Base-by-base conservation (phyloP, 2,329 filamentous ascomycete species). In the Monosporascus sp. region DNA sequence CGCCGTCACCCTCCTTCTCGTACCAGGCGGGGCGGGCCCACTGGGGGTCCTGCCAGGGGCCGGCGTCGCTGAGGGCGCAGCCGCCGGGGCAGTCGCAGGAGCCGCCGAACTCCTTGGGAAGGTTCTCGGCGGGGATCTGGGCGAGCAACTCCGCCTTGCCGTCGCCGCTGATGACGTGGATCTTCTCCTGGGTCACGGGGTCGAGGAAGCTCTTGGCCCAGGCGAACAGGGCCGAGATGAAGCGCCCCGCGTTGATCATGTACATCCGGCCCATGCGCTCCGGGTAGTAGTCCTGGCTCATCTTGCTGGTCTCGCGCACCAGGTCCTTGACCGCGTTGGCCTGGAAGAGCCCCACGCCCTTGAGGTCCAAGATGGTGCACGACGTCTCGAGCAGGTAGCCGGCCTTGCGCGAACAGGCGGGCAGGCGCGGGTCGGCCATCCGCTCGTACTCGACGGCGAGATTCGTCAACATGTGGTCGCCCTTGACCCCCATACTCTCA, bases 231-330 rank as follows among this genome's bases (percentile, higher is more conserved):
- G 82, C 82, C 57, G 87, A 87, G 81, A 97, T 97, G 26, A 92
- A 92, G 92, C 92, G 97, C 20, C 91, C 91, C 3, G 93, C 90
- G 76, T 99, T 99, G 85, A 99, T 97, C 65, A 99, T 78, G 81
- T 96, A 99, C 69, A 99, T 82, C 75, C 91, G 92, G 67, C 94
- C 94, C 55, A 99, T 81, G 55, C 94, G 90, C 81, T 99, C 94
- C 7, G 94, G 94, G 77, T 99, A 99, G 84, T 97, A 96, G 83
- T 97, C 96, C 76, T 97, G 94, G 60, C 90, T 96, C 75, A 99
- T 90, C 71, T 78, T 86, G 36, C 91, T 94, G 46, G 91, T 91
- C 70, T 88, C 83, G 66, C 84, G 84, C 63, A 99, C 83, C 77
- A 97, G 97, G 52, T 84, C 82, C 78, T 95, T 96, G 54, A 97